Evolutionary conservation across 177 flowering plant genomes (phyloP).

Genomic region (Telopea speciosissima): DNA sequence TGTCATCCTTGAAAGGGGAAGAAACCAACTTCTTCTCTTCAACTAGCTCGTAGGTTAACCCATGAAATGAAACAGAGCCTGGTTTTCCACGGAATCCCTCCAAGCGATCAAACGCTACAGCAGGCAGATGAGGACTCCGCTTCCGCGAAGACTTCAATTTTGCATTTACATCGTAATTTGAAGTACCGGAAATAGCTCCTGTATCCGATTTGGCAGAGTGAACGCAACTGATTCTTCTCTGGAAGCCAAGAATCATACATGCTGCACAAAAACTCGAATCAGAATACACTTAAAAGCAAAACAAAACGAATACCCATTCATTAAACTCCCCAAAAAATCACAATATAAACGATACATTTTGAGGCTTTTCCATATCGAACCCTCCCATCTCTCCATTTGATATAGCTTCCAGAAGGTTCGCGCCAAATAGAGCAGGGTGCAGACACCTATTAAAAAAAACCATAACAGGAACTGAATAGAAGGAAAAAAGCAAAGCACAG

Average conservation of each 20-base stretch:
- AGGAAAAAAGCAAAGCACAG: not conserved
- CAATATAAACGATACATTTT: constrained; percentile 3
- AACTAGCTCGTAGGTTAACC: constrained; percentile 59
- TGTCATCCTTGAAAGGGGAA: constrained; percentile 54
- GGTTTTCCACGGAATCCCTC: constrained; percentile 75
- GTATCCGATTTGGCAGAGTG: constrained; percentile 3
- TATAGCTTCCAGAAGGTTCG: constrained; percentile 1
- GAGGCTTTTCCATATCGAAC: constrained; percentile 1
- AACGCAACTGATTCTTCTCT: constrained; percentile 2
- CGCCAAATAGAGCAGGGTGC: not conserved
- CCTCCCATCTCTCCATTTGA: not conserved
- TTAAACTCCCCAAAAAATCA: too few species aligned
- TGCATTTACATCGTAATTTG: constrained; percentile 5
- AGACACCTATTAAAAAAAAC: not conserved
- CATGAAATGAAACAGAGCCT: constrained; percentile 73
- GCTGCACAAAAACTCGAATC: constrained; percentile 1
- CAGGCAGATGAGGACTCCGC: not conserved
- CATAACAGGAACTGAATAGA: not conserved
- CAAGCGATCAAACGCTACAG: not conserved
- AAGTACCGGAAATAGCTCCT: not conserved
- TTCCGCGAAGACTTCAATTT: not conserved
- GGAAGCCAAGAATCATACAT: not conserved
- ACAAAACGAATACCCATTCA: not conserved
- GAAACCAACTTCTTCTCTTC: constrained; percentile 62
- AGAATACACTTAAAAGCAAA: not conserved